Evolutionary conservation across 306 rosid species (phyloP).

Genomic region (Herpetospermum pedunculosum): DNA sequence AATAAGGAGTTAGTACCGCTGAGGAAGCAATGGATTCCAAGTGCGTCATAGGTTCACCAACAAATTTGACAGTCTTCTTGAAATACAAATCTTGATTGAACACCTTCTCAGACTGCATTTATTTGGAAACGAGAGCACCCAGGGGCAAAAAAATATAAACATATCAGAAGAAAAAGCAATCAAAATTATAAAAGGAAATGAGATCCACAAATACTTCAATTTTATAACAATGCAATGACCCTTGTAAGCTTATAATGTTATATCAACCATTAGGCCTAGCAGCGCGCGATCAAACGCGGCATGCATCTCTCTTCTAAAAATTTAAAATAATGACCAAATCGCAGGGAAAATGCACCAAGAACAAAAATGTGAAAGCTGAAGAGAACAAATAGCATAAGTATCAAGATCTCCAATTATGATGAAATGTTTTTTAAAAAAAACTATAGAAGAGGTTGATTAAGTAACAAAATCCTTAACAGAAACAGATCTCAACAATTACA

Average conservation of each 20-base stretch:
- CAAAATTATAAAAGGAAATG: background rate
- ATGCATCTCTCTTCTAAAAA: background rate
- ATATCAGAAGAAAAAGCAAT: background rate
- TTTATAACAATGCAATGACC: background rate
- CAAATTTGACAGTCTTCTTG: constrained; percentile 79
- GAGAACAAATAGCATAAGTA: background rate
- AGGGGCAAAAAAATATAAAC: background rate
- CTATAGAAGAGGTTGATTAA: no score
- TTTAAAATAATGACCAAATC: background rate
- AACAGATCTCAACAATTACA: background rate
- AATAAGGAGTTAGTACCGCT: constrained; percentile 20
- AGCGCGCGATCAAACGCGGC: background rate
- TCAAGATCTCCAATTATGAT: background rate
- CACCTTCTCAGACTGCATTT: constrained; percentile 87
- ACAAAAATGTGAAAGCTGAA: background rate
- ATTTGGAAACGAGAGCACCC: background rate
- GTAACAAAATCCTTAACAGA: background rate
- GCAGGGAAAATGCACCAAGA: background rate
- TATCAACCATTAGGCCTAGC: background rate
- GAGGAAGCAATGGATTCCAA: constrained; percentile 99
- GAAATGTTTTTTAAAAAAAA: no score
- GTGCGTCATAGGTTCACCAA: constrained; percentile 98
- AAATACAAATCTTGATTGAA: constrained; percentile 93
- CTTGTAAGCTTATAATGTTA: background rate
- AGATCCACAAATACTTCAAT: background rate